Percentiles rank a stretch among this genome's conserved stretches.
Conservation (phyloP, 371 early-diverging fungal species). For the Rhizomucor pusillus region DNA sequence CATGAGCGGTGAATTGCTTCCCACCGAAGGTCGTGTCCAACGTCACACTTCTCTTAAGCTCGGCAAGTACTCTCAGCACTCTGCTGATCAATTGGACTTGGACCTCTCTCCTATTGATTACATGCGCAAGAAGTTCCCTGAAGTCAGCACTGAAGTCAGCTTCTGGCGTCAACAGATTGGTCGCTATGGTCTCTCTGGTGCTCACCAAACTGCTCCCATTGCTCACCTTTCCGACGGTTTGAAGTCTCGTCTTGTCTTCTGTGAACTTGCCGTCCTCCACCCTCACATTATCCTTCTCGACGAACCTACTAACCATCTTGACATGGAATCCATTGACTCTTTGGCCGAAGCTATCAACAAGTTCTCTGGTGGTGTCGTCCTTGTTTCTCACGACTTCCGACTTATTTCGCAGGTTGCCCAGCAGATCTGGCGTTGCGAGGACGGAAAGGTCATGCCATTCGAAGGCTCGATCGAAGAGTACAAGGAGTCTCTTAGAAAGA, state of each 20-base stretch:
- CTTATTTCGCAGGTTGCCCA: conserved; percentile 95
- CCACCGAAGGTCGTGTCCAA: conserved; percentile 86
- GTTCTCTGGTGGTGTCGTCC: conserved; percentile 96
- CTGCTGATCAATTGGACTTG: conserved; percentile 89
- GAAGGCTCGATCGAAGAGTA: conserved; percentile 85
- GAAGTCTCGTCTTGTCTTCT: conserved; percentile 94
- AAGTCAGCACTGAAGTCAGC: conserved; percentile 37
- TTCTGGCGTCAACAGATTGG: conserved; percentile 92
- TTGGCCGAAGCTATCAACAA: conserved; percentile 94
- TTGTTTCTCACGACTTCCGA: conserved; percentile 99
- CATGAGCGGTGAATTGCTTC: conserved; percentile 82
- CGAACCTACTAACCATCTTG: conserved; percentile 96
- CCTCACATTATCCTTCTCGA: conserved; percentile 97
- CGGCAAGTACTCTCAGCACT: conserved; percentile 98
- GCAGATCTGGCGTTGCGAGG: conserved; percentile 96
- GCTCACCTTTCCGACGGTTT: conserved; percentile 92
- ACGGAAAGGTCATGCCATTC: conserved; percentile 72
- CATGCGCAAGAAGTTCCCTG: conserved; percentile 83
- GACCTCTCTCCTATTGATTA: conserved; percentile 89
- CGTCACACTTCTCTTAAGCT: conserved; percentile 91
- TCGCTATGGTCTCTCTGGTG: conserved; percentile 91
- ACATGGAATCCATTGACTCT: conserved; percentile 96
- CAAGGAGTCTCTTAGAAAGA: conserved; percentile 83
- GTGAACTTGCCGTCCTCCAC: conserved; percentile 83
- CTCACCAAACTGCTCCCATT: conserved; percentile 90